Base-by-base conservation (phyloP, 495 filamentous ascomycete genomes). In the Delitschia confertaspora region DNA sequence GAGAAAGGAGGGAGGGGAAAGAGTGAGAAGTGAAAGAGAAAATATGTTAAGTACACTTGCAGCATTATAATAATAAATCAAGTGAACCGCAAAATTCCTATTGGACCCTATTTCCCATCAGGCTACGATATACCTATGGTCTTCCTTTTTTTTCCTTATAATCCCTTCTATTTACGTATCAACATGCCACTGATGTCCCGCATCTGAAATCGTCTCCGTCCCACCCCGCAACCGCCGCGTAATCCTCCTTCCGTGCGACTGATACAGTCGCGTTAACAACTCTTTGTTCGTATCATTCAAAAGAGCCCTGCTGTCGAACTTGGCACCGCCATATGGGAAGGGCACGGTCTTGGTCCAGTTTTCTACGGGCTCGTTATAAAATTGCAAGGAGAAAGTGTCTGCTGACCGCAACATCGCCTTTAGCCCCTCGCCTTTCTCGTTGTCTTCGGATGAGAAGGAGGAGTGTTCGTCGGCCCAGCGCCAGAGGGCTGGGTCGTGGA, bases 291-390 rank as follows among this genome's bases (percentile, higher is more conserved):
- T 21, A 6, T 17, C 19, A n/a, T 46, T 13, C 13, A 51, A 47
- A 8, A 9, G 22, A n/a, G 38, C 25, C 22, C 38, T 25, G 6
- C 47, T 23, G 41, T 56, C 42, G 29, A 56, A 56, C 18, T 38
- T 51, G 3, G 37, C 7, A n/a, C 53, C 53, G 23, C 37, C 38
- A 16, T 56, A 56, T 6, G 53, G 53, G 20, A 56, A 51, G 1
- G 42, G 43, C 1, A 56, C 47, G 14, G 40, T 40, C 14, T 34
- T 33, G 6, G 8, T 42, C 38, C 36, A 42, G 25, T 47, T 38
- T 31, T 13, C 38, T 19, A 41, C 44, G 17, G 10, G 39, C n/a
- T 48, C 25, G 14, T 16, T 26, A 21, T 51, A 56, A 14, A 47
- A 51, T 13, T 50, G 32, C 7, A 56, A 26, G 0, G 31, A 22